Conservation (phyloP, 768 basidiomycete species). For the Termitomyces bulborhizus region DNA sequence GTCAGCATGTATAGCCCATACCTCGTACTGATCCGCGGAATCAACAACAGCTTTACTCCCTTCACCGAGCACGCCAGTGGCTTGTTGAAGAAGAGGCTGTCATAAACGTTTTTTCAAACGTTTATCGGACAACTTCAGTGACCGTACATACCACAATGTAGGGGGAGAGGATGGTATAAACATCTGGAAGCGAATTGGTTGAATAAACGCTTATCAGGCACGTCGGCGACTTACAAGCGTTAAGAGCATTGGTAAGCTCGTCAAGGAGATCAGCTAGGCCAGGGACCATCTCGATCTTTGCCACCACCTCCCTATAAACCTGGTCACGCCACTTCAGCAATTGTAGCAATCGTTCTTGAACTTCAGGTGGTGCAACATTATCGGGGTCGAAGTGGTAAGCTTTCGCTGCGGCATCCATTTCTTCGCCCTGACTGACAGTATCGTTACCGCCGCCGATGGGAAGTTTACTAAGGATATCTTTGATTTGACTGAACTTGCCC, state of each 20-base stretch:
- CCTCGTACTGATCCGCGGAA: constrained; percentile 62
- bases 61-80: constrained; percentile 49
- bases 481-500: constrained; percentile 30
- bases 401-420: constrained; percentile 47
- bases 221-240: constrained; percentile 43
- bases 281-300: constrained; percentile 62
- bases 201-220: neutral
- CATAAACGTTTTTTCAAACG: constrained; percentile 3
- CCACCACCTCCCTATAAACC: constrained; percentile 44
- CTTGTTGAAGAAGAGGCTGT: constrained; percentile 56
- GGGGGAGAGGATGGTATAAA: constrained; percentile 64
- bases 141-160: constrained; percentile 43
- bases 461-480: constrained; percentile 42
- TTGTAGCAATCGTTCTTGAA: constrained; percentile 48
- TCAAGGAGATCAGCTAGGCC: constrained; percentile 54
- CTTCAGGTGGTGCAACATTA: constrained; percentile 57
- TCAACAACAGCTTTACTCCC: constrained; percentile 68
- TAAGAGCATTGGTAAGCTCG: constrained; percentile 56
- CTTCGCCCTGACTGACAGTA: constrained; percentile 48
- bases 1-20: constrained; percentile 10
- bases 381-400: constrained; percentile 60
- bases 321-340: constrained; percentile 61
- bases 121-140: neutral
- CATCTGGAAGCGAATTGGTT: constrained; percentile 29
- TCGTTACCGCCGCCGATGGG: constrained; percentile 44